Percentiles rank a stretch among this genome's conserved stretches.
These are phyloP conservation scores for Candida berthetii DNA, from an alignment of 805 yeast genomes.

Conservation along the genomic window DNA sequence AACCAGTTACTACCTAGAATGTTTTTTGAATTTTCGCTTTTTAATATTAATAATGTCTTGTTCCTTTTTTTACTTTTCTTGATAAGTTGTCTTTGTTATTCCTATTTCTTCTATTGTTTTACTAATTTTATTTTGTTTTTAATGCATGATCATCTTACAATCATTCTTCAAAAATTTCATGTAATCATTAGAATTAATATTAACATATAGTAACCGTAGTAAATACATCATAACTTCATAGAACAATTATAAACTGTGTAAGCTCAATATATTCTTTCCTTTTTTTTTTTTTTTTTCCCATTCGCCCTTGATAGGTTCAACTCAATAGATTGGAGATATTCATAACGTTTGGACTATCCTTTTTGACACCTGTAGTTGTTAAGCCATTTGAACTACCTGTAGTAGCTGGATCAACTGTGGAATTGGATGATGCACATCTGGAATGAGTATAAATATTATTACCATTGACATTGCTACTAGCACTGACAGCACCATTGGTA, in stretches of 20 bases:
- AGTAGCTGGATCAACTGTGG: background rate
- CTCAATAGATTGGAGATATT: slow-evolving; percentile 14
- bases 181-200: background rate
- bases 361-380: background rate
- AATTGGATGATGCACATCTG: background rate
- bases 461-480: background rate
- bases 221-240: background rate
- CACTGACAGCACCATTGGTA: too few relatives aligned
- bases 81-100: too few relatives aligned
- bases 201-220: background rate
- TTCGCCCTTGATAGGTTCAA: too few relatives aligned
- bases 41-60: too few relatives aligned
- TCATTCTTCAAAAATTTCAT: background rate
- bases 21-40: too few relatives aligned
- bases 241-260: too few relatives aligned
- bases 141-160: background rate
- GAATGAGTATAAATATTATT: background rate
- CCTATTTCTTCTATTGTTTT: too few relatives aligned
- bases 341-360: slow-evolving; percentile 9
- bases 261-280: too few relatives aligned
- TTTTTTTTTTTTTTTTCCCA: too few relatives aligned
- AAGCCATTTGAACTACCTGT: background rate
- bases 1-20: slow-evolving; percentile 27
- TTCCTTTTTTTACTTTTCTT: too few relatives aligned
- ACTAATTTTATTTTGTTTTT: too few relatives aligned